phyloP scores from a whole-genome alignment of 345 rosid species.

The Geranium brycei region DNA sequence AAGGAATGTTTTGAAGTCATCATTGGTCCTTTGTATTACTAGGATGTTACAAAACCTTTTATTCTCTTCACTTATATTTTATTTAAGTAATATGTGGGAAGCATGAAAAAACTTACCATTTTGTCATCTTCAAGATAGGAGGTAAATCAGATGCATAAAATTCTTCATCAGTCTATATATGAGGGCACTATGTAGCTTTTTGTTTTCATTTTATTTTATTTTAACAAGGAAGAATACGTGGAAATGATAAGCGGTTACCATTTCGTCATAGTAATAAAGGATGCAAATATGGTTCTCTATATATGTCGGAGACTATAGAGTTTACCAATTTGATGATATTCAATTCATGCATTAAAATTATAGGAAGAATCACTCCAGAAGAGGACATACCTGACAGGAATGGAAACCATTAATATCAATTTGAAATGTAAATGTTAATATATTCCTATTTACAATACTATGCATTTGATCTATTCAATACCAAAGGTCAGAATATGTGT shows the following conservation, averaged over 20 bases:
- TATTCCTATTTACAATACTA: neutral
- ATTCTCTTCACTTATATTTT: too few species aligned
- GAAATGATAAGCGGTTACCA: neutral
- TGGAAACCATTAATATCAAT: neutral
- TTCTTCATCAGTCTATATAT: neutral
- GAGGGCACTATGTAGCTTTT: neutral
- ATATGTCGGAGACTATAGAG: too few species aligned
- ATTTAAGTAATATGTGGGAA: neutral
- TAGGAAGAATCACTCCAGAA: neutral
- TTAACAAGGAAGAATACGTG: neutral
- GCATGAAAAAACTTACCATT: neutral
- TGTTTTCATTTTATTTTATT: too few species aligned
- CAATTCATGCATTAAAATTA: too few species aligned
- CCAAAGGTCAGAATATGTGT: neutral
- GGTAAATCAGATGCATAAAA: neutral
- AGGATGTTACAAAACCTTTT: neutral
- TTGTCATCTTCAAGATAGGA: too few species aligned
- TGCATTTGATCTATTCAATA: neutral
- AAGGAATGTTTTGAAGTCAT: too few species aligned
- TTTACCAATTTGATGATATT: too few species aligned
- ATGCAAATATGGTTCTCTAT: too few species aligned
- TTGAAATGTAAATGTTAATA: too few species aligned
- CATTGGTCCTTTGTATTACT: too few species aligned
- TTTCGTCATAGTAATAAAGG: neutral
- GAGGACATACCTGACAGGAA: neutral